Evolutionary conservation across 441 rosid species (phyloP).

Genomic region (Kokia cookei): DNA sequence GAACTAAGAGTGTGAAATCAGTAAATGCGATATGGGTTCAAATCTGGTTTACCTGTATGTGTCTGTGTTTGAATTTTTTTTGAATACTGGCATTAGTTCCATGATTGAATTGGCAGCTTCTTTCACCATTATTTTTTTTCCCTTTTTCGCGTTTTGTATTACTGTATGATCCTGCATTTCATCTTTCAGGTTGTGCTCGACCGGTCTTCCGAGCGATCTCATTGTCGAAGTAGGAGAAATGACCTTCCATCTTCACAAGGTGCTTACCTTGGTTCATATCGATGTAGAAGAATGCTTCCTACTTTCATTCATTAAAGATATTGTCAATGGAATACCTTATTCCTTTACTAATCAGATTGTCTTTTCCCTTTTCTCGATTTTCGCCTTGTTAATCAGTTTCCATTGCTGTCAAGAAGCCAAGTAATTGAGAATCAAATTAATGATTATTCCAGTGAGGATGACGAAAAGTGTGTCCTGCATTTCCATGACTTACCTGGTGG

Average conservation of each 20-base stretch:
- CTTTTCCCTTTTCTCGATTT: not conserved
- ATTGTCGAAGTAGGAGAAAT: constrained; percentile 61
- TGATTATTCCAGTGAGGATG: constrained; percentile 28
- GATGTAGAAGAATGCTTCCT: not conserved
- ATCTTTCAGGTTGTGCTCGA: constrained; percentile 63
- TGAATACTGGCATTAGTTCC: not conserved
- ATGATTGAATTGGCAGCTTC: not conserved
- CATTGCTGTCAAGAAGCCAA: constrained; percentile 80
- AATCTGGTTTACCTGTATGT: not conserved
- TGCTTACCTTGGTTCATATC: constrained; percentile 14
- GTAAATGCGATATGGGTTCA: not conserved
- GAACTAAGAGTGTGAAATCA: not conserved
- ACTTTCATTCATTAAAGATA: not conserved
- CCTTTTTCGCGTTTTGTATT: not conserved
- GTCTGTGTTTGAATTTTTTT: not conserved
- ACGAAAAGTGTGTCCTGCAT: constrained; percentile 37
- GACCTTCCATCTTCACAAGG: constrained; percentile 86
- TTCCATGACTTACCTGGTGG: constrained; percentile 82
- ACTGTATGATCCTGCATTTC: not conserved
- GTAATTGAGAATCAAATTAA: constrained; percentile 49
- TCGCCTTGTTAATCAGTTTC: constrained; percentile 50
- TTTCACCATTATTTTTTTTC: not conserved
- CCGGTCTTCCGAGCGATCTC: constrained; percentile 85
- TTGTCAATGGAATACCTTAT: not conserved
- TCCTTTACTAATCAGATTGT: not conserved